phyloP scores from a whole-genome alignment of 1,284 basidiomycete species.

The Ceratobasidium sp. region DNA sequence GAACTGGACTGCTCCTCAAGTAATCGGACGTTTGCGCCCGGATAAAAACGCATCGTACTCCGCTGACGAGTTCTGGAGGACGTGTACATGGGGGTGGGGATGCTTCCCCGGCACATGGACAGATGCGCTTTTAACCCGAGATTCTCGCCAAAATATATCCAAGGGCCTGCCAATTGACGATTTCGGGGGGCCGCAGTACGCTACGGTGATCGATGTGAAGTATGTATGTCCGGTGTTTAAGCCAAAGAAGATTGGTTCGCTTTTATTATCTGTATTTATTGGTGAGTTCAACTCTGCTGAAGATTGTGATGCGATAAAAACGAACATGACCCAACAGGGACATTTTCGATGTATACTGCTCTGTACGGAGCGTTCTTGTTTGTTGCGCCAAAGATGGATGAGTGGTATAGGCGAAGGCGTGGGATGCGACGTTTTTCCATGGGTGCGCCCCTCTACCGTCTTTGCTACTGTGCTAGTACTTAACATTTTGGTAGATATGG shows the following conservation, averaged over 20 bases:
- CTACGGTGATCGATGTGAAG: slow-evolving; percentile 42
- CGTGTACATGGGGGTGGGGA: slow-evolving; percentile 45
- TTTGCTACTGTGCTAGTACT: neutral
- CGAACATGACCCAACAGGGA: slow-evolving; percentile 5
- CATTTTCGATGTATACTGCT: slow-evolving; percentile 43
- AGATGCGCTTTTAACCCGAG: slow-evolving; percentile 15
- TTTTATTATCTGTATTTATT: slow-evolving; percentile 40
- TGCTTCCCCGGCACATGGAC: slow-evolving; percentile 38
- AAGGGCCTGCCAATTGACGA: slow-evolving; percentile 15
- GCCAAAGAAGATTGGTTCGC: slow-evolving; percentile 11
- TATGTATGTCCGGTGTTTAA: slow-evolving; percentile 41
- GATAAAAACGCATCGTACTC: neutral
- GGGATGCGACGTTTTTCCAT: slow-evolving; percentile 7
- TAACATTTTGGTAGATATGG: neutral
- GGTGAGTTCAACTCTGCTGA: slow-evolving; percentile 5
- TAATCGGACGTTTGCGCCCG: neutral
- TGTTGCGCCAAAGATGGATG: slow-evolving; percentile 31
- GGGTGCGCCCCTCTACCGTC: neutral
- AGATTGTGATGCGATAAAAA: neutral
- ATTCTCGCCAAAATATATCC: slow-evolving; percentile 22
- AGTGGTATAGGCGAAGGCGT: slow-evolving; percentile 25
- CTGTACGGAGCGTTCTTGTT: slow-evolving; percentile 26
- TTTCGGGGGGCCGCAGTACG: neutral
- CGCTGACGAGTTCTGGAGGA: slow-evolving; percentile 17
- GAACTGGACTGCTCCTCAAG: slow-evolving; percentile 5